Conservation (phyloP, 2,329 filamentous ascomycete species). For the Aurifilum marmelostoma region DNA sequence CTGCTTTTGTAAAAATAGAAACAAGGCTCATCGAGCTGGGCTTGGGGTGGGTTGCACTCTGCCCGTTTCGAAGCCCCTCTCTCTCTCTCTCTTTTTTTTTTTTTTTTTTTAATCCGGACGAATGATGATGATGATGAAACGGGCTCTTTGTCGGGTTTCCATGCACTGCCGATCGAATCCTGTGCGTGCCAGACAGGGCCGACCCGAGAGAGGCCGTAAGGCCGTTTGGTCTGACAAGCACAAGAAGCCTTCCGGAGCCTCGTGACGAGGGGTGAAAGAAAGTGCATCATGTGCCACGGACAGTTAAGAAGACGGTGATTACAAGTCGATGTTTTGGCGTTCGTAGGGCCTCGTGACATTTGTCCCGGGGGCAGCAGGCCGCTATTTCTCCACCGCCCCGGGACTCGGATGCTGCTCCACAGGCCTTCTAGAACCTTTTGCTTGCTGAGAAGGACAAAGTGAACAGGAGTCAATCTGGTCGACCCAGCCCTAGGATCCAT, state of each 20-base stretch:
- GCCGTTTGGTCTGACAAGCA: not conserved
- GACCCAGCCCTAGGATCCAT: not conserved
- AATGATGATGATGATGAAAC: not conserved
- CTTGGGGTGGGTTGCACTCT: slow-evolving; percentile 1
- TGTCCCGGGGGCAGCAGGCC: not conserved
- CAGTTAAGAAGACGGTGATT: not conserved
- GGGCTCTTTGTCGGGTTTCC: not conserved
- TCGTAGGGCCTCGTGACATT: not conserved
- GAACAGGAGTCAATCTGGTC: not conserved
- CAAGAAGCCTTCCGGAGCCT: not conserved
- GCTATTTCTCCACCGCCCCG: not conserved
- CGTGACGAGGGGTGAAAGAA: not conserved
- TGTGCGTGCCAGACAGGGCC: not conserved
- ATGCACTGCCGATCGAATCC: slow-evolving; percentile 1
- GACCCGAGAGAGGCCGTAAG: not conserved
- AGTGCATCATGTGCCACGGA: not conserved
- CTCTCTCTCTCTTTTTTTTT: not conserved
- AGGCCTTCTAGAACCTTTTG: slow-evolving; percentile 5
- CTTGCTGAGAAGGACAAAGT: not conserved
- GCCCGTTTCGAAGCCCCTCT: not conserved
- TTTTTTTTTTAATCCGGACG: not conserved
- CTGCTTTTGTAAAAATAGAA: slow-evolving; percentile 12
- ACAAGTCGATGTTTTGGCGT: not conserved
- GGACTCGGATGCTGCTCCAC: not conserved
- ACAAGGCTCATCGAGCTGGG: not conserved